Conservation (phyloP, 208 protist species). For the Phytomonas sp. region DNA sequence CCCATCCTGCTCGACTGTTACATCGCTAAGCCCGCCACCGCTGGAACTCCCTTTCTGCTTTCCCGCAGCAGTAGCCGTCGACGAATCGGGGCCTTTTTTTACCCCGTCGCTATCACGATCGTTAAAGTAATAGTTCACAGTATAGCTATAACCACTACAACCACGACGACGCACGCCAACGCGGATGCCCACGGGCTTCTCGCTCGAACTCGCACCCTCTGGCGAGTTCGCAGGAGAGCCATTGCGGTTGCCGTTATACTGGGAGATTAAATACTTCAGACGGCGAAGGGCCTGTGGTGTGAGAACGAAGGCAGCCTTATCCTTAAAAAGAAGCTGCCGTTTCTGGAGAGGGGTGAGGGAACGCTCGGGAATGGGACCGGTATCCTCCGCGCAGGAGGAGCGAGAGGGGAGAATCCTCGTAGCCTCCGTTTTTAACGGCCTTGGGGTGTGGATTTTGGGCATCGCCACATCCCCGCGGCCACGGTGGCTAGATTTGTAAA, state of each 20-base stretch:
- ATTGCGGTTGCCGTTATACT: constrained; percentile 17
- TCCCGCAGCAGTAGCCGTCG: background rate
- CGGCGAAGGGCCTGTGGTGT: constrained; percentile 75
- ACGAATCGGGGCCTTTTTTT: background rate
- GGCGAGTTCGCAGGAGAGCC: background rate
- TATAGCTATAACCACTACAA: constrained; percentile 96
- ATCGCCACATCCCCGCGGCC: constrained; percentile 40
- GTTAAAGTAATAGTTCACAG: constrained; percentile 86
- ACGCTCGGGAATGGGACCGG: constrained; percentile 47
- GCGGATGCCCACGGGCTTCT: constrained; percentile 59
- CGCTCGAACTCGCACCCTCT: background rate
- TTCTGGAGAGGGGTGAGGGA: constrained; percentile 70
- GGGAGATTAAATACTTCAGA: constrained; percentile 63
- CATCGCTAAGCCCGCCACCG: constrained; percentile 26
- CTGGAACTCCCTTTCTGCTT: background rate
- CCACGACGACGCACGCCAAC: constrained; percentile 92
- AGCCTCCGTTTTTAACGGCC: constrained; percentile 2
- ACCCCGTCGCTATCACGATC: constrained; percentile 3
- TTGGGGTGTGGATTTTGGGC: constrained; percentile 21
- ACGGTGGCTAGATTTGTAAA: constrained; percentile 77
- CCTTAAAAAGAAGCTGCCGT: constrained; percentile 63
- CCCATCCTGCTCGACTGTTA: constrained; percentile 87
- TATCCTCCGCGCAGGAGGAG: constrained; percentile 75
- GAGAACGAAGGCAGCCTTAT: constrained; percentile 79
- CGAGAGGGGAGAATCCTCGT: constrained; percentile 13